A percentile compares a stretch with the other conserved stretches of the same genome.
Conservation (phyloP, 2,329 filamentous ascomycete genomes). For the Myrmaecium sp. region DNA sequence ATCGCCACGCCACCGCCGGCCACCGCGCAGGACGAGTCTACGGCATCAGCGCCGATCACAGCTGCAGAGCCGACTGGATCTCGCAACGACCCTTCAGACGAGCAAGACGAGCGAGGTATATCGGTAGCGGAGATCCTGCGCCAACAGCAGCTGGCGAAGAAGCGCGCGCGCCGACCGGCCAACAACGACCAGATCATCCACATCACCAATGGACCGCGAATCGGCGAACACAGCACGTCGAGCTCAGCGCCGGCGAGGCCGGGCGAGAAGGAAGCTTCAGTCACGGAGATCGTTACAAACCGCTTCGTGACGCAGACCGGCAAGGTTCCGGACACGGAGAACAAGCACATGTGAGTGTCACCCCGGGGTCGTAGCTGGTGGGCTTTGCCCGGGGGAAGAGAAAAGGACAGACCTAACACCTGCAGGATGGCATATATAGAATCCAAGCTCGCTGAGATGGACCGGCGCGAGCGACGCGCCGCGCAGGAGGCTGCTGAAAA, state of each 20-base stretch:
- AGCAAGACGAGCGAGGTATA: slow-evolving; percentile 17
- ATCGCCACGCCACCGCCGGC: neutral
- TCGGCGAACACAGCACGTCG: slow-evolving; percentile 8
- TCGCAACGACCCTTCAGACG: no score
- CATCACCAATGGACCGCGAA: slow-evolving; percentile 2
- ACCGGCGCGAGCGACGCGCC: slow-evolving; percentile 13
- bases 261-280: slow-evolving; percentile 15
- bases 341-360: slow-evolving; percentile 61
- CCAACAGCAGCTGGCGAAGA: slow-evolving; percentile 29
- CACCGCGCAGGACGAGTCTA: neutral
- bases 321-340: slow-evolving; percentile 41
- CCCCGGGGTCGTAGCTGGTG: slow-evolving; percentile 1
- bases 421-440: slow-evolving; percentile 76
- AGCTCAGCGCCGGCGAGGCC: slow-evolving; percentile 12
- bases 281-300: slow-evolving; percentile 25
- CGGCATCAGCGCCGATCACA: neutral
- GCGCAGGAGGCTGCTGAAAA: neutral
- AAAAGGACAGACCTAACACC: slow-evolving; percentile 39
- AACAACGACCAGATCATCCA: slow-evolving; percentile 37
- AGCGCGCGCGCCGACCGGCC: slow-evolving; percentile 34
- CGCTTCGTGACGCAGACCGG: slow-evolving; percentile 62
- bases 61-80: no score
- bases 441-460: slow-evolving; percentile 53
- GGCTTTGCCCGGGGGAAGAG: neutral
- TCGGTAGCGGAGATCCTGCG: slow-evolving; percentile 36